A percentile compares a stretch with the other conserved stretches of the same genome.
These are phyloP conservation scores for Vaccinium vitisidaea DNA, from an alignment of 148 eudicot species.

Conservation along the genomic window DNA sequence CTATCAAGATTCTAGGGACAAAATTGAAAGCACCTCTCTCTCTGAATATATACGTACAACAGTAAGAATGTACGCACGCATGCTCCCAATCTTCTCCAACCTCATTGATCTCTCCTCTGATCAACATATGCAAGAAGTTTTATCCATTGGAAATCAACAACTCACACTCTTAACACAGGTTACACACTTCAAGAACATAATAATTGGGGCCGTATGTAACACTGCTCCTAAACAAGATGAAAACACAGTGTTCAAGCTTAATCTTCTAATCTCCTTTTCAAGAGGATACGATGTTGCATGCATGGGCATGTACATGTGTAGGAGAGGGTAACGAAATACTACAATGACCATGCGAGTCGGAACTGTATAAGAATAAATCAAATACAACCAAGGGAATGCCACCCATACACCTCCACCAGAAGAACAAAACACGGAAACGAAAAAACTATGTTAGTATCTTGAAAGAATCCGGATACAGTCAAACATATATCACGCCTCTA, in stretches of 20 bases:
- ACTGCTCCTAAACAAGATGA: neutral
- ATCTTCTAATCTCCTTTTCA: neutral
- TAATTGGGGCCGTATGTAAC: neutral
- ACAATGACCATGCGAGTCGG: neutral
- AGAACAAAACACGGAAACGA: neutral
- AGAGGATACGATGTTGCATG: slow-evolving; percentile 5
- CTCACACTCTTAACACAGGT: neutral
- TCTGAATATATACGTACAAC: neutral
- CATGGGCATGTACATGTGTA: neutral
- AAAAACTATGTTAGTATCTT: no score
- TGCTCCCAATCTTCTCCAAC: neutral
- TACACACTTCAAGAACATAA: neutral
- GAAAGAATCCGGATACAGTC: no score
- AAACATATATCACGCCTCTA: neutral
- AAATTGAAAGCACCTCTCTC: neutral
- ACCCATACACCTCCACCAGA: neutral
- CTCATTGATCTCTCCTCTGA: slow-evolving; percentile 1
- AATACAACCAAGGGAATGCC: neutral
- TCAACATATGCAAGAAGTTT: neutral
- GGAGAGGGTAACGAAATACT: neutral
- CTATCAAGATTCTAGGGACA: no score
- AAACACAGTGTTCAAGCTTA: neutral
- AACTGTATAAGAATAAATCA: neutral
- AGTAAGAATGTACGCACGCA: neutral
- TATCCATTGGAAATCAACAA: neutral